Percentiles rank a stretch among this genome's conserved stretches.
Conservation (phyloP, 345 rosid species). For the Aquilaria sinensis region DNA sequence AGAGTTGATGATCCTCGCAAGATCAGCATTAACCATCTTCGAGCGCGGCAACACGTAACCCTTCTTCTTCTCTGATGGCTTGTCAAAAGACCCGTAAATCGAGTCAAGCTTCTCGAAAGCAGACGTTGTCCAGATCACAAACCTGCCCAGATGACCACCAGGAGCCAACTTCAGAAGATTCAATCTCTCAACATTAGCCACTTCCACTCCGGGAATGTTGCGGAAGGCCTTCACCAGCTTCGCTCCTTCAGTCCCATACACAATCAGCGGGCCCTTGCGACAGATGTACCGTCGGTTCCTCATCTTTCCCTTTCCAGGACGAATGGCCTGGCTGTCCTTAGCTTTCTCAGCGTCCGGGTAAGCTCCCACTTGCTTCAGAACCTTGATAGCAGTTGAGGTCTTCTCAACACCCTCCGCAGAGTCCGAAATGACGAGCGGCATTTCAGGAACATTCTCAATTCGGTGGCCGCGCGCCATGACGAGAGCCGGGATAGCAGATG, state of each 20-base stretch:
- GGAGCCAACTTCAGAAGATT: conserved; percentile 87
- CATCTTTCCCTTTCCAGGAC: conserved; percentile 83
- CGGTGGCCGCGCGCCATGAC: conserved; percentile 93
- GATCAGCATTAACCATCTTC: conserved; percentile 90
- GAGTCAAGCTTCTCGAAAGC: conserved; percentile 91
- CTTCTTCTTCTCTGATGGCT: conserved; percentile 76
- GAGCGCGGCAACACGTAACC: conserved; percentile 80
- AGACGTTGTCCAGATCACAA: conserved; percentile 88
- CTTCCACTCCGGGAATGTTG: conserved; percentile 90
- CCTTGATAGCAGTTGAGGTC: conserved; percentile 69
- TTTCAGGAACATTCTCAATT: conserved; percentile 73
- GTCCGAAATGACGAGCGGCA: conserved; percentile 78
- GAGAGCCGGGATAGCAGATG: conserved; percentile 67
- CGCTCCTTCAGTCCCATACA: conserved; percentile 70
- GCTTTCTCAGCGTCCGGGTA: conserved; percentile 80
- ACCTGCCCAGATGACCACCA: conserved; percentile 91
- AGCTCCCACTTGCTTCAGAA: conserved; percentile 81
- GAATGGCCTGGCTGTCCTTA: conserved; percentile 74
- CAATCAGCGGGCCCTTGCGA: conserved; percentile 85
- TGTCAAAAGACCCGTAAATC: conserved; percentile 78
- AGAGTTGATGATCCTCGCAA: conserved; percentile 87
- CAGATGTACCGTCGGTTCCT: conserved; percentile 80
- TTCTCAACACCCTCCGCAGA: conserved; percentile 73
- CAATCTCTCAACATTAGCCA: conserved; percentile 73
- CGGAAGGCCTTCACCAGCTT: conserved; percentile 82